Base-by-base conservation (phyloP, 495 filamentous ascomycete species). In the Neurospora pannonica region DNA sequence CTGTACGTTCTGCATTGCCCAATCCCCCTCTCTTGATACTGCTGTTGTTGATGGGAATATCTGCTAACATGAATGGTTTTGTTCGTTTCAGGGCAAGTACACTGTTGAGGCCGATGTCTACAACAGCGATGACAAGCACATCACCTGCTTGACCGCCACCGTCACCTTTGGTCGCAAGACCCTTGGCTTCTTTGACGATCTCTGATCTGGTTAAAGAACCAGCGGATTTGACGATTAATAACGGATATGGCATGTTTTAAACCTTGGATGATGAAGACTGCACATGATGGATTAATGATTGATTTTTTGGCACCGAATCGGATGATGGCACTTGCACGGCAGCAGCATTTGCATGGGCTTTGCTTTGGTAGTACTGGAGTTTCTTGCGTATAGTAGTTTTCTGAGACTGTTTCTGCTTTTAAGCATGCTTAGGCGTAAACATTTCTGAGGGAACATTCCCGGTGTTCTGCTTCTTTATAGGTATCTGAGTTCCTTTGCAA, bases 91-190 rank as follows among this genome's bases (percentile, higher is more conserved):
- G 95, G 96, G 96, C 80, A 93, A 88, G 79, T 99, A 98, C 87
- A 91, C 87, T 38, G 96, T 98, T 48, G 82, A 89, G 17, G 96
- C 95, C 62, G 92, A 99, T 82, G 97, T 95, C 70, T 91, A 88
- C 81, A 92, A 86, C 76, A 83, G 83, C 34, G 90, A 95, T 70
- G 83, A 87, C 42, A 82, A 87, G 70, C 88, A 88, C 77, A 91
- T 99, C 74, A 95, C 94, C 71, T 99, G 96, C 82, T 84, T 99
- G 74, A 89, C 89, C 70, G 94, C 93, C 9, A 83, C 80, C 0
- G 88, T 95, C 62, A 72, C 77, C 5, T 94, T 94, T 78, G 82
- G 84, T 31, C 74, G 62, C 71, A 78, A 72, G 24, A 43, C 38
- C 11, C 19, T 75, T 48, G 74, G 71, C 10, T 75, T 74, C 17